Conservation (phyloP, 2,329 filamentous ascomycete species). For the Aphanocladium album region DNA sequence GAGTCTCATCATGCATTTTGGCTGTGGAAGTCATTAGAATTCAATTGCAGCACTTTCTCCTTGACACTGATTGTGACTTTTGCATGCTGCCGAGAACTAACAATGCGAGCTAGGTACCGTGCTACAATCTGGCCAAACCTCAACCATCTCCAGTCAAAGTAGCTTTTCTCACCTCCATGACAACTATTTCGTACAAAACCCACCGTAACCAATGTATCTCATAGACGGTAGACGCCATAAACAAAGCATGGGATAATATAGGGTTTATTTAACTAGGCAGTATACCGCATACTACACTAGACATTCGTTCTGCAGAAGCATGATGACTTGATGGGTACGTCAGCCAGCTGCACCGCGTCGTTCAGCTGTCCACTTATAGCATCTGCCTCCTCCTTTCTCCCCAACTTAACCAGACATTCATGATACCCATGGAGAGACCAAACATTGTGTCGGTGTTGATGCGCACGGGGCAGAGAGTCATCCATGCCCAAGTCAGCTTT, state of each 20-base stretch:
- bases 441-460: constrained; percentile 67
- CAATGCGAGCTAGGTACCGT: neutral
- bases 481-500: constrained; percentile 56
- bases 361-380: constrained; percentile 39
- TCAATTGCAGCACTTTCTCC: neutral
- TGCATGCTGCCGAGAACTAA: neutral
- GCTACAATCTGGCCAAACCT: neutral
- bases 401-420: constrained; percentile 57
- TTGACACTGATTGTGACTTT: neutral
- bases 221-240: neutral
- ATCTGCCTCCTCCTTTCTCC: constrained; percentile 35
- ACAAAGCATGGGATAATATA: no score
- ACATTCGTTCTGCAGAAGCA: constrained; percentile 22
- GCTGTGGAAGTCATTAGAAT: constrained; percentile 1
- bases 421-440: constrained; percentile 71
- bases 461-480: constrained; percentile 55
- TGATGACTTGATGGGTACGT: constrained; percentile 47
- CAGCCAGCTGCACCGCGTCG: constrained; percentile 49
- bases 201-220: neutral
- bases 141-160: neutral
- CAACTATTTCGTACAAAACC: neutral
- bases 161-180: neutral
- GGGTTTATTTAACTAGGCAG: no score
- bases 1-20: neutral
- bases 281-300: neutral